phyloP scores from a whole-genome alignment of 2,329 filamentous ascomycete genomes.

The Phialophora verrucosa region DNA sequence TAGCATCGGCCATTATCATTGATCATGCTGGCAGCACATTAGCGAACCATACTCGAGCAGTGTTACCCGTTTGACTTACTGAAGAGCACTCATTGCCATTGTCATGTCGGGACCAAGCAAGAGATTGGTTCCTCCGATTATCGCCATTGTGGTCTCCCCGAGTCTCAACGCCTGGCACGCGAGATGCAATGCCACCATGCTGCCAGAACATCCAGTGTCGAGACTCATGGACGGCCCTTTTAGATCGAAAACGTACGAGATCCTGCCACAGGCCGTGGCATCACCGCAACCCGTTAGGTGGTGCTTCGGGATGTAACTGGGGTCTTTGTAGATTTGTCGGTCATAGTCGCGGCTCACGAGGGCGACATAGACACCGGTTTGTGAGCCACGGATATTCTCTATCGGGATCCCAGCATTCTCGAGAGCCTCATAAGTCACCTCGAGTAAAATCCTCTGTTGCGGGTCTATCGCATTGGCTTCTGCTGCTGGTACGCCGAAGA shows the following conservation, averaged over 20 bases:
- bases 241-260: not conserved
- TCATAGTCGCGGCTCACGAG: not conserved
- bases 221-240: not conserved
- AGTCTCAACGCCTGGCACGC: not conserved
- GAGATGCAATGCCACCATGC: not conserved
- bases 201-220: not conserved
- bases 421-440: not conserved
- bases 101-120: not conserved
- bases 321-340: not conserved
- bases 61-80: too few species aligned
- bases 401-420: not conserved
- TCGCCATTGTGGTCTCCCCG: not conserved
- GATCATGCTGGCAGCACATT: not conserved
- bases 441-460: not conserved
- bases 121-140: not conserved
- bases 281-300: not conserved
- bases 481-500: not conserved
- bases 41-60: too few species aligned
- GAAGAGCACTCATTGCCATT: not conserved
- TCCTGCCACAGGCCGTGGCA: not conserved
- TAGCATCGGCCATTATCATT: not conserved
- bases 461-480: conserved; percentile 4
- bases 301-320: not conserved
- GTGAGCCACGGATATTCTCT: not conserved
- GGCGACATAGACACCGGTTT: not conserved